Evolutionary conservation across 1,139 yeast species (phyloP).

Genomic region (Pichia sp.): DNA sequence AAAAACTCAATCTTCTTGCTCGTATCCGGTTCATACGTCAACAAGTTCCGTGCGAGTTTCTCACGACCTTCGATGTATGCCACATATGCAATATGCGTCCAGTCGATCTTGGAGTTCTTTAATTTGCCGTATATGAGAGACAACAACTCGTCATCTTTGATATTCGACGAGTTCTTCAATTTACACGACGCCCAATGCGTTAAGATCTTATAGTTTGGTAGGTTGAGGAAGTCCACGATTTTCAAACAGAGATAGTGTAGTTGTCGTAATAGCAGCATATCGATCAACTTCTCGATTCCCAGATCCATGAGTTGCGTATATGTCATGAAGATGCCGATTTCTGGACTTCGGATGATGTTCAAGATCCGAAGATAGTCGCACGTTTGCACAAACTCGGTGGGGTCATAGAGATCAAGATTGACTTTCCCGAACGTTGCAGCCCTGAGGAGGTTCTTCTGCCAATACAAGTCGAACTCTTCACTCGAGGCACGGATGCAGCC

Average conservation of each 20-base stretch:
- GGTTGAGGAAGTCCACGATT: conserved; percentile 50
- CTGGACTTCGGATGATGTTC: conserved; percentile 62
- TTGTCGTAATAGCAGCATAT: conserved; percentile 58
- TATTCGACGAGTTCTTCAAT: conserved; percentile 51
- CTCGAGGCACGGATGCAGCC: conserved; percentile 74
- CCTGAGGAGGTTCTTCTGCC: conserved; percentile 77
- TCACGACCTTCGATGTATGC: conserved; percentile 87
- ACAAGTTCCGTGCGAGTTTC: conserved; percentile 60
- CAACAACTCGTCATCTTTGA: conserved; percentile 60
- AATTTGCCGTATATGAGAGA: conserved; percentile 49
- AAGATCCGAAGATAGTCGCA: conserved; percentile 63
- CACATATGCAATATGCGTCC: conserved; percentile 59
- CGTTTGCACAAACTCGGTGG: conserved; percentile 59
- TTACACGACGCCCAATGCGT: conserved; percentile 83
- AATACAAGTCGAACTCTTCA: conserved; percentile 68
- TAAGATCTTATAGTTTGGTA: conserved; percentile 58
- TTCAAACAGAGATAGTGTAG: conserved; percentile 64
- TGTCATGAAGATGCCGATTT: conserved; percentile 71
- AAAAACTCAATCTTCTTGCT: conserved; percentile 62
- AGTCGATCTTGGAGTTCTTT: conserved; percentile 42
- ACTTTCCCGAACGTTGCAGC: conserved; percentile 91
- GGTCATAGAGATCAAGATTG: conserved; percentile 51
- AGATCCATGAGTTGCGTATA: conserved; percentile 47
- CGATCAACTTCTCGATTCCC: conserved; percentile 55
- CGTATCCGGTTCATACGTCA: conserved; percentile 68